phyloP scores from a whole-genome alignment of 176 grass and related monocot species.

The Musa beccarii region DNA sequence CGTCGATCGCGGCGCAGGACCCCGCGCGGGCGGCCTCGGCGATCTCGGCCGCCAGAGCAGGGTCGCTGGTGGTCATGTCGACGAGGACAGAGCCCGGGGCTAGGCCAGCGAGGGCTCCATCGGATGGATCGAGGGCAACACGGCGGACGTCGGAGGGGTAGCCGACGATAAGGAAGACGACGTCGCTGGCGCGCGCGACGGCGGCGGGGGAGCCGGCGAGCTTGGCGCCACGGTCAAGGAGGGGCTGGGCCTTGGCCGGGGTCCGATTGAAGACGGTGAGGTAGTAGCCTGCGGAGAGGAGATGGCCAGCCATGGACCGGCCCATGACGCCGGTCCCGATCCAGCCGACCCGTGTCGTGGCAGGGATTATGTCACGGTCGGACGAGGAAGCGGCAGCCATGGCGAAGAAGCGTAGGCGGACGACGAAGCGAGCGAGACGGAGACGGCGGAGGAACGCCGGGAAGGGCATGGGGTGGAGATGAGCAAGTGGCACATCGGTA shows the following conservation, averaged over 20 bases:
- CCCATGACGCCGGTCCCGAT: constrained; percentile 95
- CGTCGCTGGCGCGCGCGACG: constrained; percentile 52
- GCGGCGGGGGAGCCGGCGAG: constrained; percentile 38
- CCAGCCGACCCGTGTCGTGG: constrained; percentile 60
- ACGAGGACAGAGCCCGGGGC: constrained; percentile 62
- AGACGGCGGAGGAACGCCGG: constrained; percentile 3
- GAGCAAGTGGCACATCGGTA: background rate
- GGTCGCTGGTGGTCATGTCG: constrained; percentile 93
- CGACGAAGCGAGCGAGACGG: background rate
- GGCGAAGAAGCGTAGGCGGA: background rate
- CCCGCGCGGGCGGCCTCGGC: constrained; percentile 26
- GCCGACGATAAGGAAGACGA: constrained; percentile 97
- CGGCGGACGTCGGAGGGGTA: constrained; percentile 77
- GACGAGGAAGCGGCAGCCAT: constrained; percentile 28
- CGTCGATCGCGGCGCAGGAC: constrained; percentile 58
- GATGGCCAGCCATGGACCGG: constrained; percentile 78
- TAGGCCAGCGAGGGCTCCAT: constrained; percentile 54
- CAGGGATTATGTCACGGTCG: constrained; percentile 31
- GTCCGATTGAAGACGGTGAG: constrained; percentile 83
- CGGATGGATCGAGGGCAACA: constrained; percentile 50
- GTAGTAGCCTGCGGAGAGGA: constrained; percentile 61
- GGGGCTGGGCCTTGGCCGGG: constrained; percentile 48
- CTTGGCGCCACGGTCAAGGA: constrained; percentile 44
- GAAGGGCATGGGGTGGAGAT: constrained; percentile 26
- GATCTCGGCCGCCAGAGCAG: constrained; percentile 72